Base-by-base conservation (phyloP, 2,329 filamentous ascomycete genomes). In the Trichoderma oligosporum region DNA sequence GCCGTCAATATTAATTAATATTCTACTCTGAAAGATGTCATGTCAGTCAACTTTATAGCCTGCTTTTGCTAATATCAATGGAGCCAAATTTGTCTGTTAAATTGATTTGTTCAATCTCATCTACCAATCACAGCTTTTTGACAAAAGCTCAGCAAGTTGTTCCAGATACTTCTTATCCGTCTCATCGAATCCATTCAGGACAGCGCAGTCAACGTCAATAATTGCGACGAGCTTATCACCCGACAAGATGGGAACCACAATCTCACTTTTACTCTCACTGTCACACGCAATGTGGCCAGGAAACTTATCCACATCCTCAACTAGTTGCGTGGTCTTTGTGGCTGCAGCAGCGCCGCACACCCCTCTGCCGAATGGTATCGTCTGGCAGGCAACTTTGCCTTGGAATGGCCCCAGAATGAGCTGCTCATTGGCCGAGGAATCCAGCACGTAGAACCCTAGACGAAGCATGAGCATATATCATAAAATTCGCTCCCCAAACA, bases 271-370 rank as follows among this genome's bases (percentile, higher is more conserved):
- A 65, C 83, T 89, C 57, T 83, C 86, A 4, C 82, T 82, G 70
- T 94, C 89, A 69, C 89, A 93, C 8, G 89, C 88, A 67, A 94
- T 92, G 68, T 93, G 89, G 2, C 88, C 89, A 0, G 87, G 86
- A 66, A 93, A 93, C 51, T 74, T 67, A 41, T 89, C 85, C 7
- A 94, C 88, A 69, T 94, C 85, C 11, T 76, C 73, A 0, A 87
- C 80, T 6, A 91, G 69, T 72, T 89, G 86, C 9, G 88, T 91
- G 59, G 73, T 68, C 42, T 73, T 72, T 3, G 75, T 79, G 22
- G 78, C 67, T 1, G 88, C 89, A 0, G 88, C 88, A 6, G 82
- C 74, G 2, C 89, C 89, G 69, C 89, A 93, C 4, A 94, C 89
- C 27, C 89, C 89, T 39, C 81, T 79, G 7, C 85, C 84, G 61